A percentile compares a stretch with the other conserved stretches of the same genome.
Conservation (phyloP, 2,329 filamentous ascomycete species). For the Raffaelea albimanens region DNA sequence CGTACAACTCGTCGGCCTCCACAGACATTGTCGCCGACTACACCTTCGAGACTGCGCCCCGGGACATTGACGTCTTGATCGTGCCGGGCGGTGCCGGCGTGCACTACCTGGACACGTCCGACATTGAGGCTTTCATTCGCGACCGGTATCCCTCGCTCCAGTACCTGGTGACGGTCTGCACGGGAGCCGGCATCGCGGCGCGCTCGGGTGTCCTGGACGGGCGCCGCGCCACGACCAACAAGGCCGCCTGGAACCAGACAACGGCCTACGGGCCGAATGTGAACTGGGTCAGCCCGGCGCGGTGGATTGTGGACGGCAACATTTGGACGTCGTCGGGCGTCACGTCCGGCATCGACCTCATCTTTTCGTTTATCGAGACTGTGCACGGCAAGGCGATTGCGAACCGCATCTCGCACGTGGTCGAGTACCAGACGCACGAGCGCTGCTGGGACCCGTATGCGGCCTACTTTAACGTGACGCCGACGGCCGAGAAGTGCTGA, state of each 20-base stretch:
- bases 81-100: constrained; percentile 53
- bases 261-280: constrained; percentile 31
- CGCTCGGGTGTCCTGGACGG: constrained; percentile 51
- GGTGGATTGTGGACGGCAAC: constrained; percentile 58
- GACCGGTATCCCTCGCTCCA: constrained; percentile 36
- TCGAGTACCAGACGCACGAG: constrained; percentile 28
- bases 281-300: constrained; percentile 50
- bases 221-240: constrained; percentile 56
- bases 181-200: constrained; percentile 50
- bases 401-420: constrained; percentile 26
- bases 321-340: constrained; percentile 56
- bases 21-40: constrained; percentile 26
- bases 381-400: too few species aligned
- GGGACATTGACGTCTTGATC: constrained; percentile 51
- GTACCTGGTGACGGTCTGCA: constrained; percentile 57
- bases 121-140: constrained; percentile 27
- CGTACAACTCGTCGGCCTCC: constrained; percentile 25
- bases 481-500: neutral
- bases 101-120: neutral
- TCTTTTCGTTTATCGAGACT: constrained; percentile 12
- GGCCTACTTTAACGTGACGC: neutral
- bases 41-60: constrained; percentile 44
- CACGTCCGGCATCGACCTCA: constrained; percentile 11
- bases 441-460: neutral
- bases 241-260: constrained; percentile 42